Conservation (phyloP, 345 rosid genomes). For the Luvunga scandens region DNA sequence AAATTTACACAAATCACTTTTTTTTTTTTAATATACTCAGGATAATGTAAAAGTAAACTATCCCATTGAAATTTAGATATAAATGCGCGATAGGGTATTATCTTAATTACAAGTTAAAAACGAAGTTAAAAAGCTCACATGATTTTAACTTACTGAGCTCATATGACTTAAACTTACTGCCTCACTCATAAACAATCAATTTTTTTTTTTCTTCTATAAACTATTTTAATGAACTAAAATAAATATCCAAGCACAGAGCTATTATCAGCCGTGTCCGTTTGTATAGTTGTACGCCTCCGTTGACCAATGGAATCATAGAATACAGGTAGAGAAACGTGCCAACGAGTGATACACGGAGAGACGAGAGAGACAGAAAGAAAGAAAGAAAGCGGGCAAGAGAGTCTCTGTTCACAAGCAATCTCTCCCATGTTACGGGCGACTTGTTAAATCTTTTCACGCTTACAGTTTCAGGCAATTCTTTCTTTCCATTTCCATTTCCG, state of each 20-base stretch:
- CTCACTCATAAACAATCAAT: too few species aligned
- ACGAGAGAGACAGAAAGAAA: slow-evolving; percentile 5
- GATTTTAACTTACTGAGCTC: too few species aligned
- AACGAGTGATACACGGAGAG: slow-evolving; percentile 14
- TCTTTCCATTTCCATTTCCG: neutral
- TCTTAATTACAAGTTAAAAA: too few species aligned
- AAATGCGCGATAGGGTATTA: too few species aligned
- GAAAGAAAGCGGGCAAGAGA: neutral
- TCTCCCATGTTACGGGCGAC: slow-evolving; percentile 14
- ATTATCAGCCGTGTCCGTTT: too few species aligned
- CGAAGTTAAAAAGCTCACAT: too few species aligned
- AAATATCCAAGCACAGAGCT: neutral
- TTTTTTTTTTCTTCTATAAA: too few species aligned
- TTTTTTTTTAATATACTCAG: too few species aligned
- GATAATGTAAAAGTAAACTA: too few species aligned
- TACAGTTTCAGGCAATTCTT: slow-evolving; percentile 11
- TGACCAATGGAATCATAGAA: neutral
- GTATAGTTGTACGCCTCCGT: neutral
- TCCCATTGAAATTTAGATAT: too few species aligned
- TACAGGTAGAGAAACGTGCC: neutral
- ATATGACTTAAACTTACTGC: too few species aligned
- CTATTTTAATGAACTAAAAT: neutral
- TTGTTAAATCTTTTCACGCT: slow-evolving; percentile 3
- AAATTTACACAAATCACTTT: too few species aligned
- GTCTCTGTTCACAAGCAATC: neutral